Evolutionary conservation across 371 early-diverging fungal genomes (phyloP).

Genomic region (Mycotypha africana): DNA sequence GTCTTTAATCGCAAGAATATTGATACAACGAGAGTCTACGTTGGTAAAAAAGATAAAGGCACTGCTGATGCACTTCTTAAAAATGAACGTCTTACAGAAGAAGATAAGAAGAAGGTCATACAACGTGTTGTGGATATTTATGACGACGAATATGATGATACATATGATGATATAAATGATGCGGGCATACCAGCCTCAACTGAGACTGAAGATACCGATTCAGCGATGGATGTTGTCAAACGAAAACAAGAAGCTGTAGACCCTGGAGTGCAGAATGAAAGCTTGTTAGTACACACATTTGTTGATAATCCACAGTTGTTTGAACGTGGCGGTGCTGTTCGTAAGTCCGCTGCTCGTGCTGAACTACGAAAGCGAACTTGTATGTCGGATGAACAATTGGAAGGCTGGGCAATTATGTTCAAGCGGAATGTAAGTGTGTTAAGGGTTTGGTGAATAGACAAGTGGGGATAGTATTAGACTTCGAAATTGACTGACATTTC

Average conservation of each 20-base stretch:
- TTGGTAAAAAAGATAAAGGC: slow-evolving; percentile 66
- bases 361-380: slow-evolving; percentile 59
- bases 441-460: too few species aligned
- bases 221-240: slow-evolving; percentile 23
- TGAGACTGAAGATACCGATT: slow-evolving; percentile 48
- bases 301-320: slow-evolving; percentile 52
- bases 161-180: slow-evolving; percentile 76
- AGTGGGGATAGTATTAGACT: too few species aligned
- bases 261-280: slow-evolving; percentile 54
- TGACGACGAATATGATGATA: slow-evolving; percentile 91
- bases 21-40: slow-evolving; percentile 59
- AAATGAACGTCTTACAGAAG: slow-evolving; percentile 53
- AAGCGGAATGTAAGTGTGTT: slow-evolving; percentile 64
- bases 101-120: slow-evolving; percentile 56
- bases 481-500: too few species aligned
- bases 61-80: slow-evolving; percentile 26
- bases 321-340: slow-evolving; percentile 43
- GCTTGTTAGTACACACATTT: slow-evolving; percentile 47
- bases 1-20: slow-evolving; percentile 58
- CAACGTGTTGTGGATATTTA: slow-evolving; percentile 59
- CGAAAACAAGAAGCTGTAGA: slow-evolving; percentile 27
- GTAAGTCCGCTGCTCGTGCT: slow-evolving; percentile 60
- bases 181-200: slow-evolving; percentile 50
- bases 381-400: slow-evolving; percentile 89
- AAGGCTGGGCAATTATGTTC: slow-evolving; percentile 91